Base-by-base conservation (phyloP, 2,329 filamentous ascomycete species). In the Epichloe scottii region DNA sequence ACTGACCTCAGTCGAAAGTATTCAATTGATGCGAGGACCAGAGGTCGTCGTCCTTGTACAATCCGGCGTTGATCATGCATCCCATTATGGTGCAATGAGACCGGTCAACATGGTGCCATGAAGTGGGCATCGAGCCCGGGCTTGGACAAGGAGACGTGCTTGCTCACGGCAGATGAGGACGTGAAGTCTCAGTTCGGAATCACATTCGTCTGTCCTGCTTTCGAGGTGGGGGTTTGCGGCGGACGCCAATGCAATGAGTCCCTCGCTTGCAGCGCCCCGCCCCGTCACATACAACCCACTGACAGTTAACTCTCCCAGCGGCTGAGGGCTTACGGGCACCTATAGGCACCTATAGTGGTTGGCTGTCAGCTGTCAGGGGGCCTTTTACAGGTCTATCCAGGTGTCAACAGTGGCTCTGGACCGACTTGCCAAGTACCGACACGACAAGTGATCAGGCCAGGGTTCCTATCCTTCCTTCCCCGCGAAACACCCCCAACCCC, bases 71-170 rank as follows among this genome's bases (percentile, higher is more conserved):
- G n/a, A 83, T 59, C 3, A 83, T 64, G 30, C 77, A 77, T 1
- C 71, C 75, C 72, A 82, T 77, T 2, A 82, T 63, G 0, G 79
- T 82, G 52, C 71, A 76, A 14, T 70, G 70, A 0, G 76, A 67
- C 3, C 53, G 56, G 5, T 68, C 60, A 38, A 76, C 65, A 11
- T 71, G 70, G 55, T 77, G 63, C 79, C 79, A 82, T 45, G 67
- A 65, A 1, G 70, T 69, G n/a, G 0, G 71, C 71, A 55, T 80
- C 65, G 5, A 70, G 54, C 0, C 72, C 71, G 0, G 70, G 61
- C 15, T 55, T 56, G 0, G 76, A 78, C 38, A 77, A 58, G 0
- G 55, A 54, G 3, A 74, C 56, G 49, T 73, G 61, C 12, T 58
- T 59, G 2, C 64, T 61, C 4, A 64, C 61, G 37, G 62, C 55